These are phyloP conservation scores for Cicer arietinum DNA, from an alignment of 306 rosid species.

Conservation along the genomic window DNA sequence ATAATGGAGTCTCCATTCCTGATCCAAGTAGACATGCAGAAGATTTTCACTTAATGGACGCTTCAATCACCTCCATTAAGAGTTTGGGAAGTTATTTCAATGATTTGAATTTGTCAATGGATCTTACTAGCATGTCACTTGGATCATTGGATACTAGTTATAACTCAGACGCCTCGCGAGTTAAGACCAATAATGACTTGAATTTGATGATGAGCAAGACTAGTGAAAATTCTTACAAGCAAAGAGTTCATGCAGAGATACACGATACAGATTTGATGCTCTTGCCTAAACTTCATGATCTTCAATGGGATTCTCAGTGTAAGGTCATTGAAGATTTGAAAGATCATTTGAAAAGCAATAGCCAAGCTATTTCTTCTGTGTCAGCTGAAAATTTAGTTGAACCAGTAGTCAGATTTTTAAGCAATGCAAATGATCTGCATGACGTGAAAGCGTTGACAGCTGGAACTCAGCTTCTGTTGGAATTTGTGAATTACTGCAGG, in stretches of 20 bases:
- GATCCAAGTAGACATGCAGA: constrained; percentile 59
- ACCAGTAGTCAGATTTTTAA: constrained; percentile 70
- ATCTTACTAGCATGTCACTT: constrained; percentile 71
- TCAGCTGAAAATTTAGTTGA: constrained; percentile 58
- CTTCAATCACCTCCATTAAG: constrained; percentile 63
- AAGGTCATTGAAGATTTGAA: constrained; percentile 71
- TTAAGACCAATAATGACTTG: constrained; percentile 45
- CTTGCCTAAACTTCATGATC: constrained; percentile 64
- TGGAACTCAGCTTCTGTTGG: constrained; percentile 67
- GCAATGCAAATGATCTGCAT: constrained; percentile 59
- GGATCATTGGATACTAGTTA: constrained; percentile 70
- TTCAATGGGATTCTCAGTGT: constrained; percentile 78
- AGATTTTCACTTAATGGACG: constrained; percentile 53
- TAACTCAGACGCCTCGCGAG: constrained; percentile 56
- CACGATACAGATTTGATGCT: constrained; percentile 52
- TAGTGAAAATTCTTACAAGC: constrained; percentile 44
- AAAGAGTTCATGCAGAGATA: constrained; percentile 45
- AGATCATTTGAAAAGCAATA: constrained; percentile 50
- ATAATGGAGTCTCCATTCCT: constrained; percentile 57
- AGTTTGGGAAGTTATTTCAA: constrained; percentile 80
- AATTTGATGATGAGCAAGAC: constrained; percentile 47
- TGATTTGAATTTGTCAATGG: constrained; percentile 64
- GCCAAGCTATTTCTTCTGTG: constrained; percentile 48
- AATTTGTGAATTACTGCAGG: constrained; percentile 75
- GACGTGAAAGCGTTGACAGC: constrained; percentile 64